phyloP scores from a whole-genome alignment of 192 early-diverging fungal species.

The Backusella mclennaniae region DNA sequence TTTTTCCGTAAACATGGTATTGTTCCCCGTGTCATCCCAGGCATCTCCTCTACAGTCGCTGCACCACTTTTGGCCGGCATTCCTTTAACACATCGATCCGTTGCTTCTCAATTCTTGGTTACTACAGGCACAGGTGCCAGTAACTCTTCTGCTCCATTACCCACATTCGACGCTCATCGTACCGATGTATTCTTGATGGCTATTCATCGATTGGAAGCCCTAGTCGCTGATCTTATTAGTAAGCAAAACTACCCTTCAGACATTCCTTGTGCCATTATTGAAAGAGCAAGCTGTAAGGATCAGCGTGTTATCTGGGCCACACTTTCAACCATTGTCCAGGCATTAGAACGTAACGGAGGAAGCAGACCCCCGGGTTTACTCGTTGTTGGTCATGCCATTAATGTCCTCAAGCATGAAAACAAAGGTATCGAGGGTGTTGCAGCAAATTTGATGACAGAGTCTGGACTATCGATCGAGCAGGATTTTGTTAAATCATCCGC shows the following conservation, averaged over 20 bases:
- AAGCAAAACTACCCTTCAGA: conserved; percentile 62
- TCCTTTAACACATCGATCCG: conserved; percentile 78
- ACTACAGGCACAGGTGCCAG: conserved; percentile 67
- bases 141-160: conserved; percentile 64
- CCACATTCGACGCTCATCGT: conserved; percentile 53
- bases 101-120: conserved; percentile 73
- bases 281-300: conserved; percentile 73
- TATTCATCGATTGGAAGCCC: conserved; percentile 61
- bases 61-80: conserved; percentile 65
- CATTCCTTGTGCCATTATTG: conserved; percentile 81
- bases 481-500: not conserved
- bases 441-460: not conserved
- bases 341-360: conserved; percentile 63
- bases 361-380: conserved; percentile 74
- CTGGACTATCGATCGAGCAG: not conserved
- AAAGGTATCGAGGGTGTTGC: conserved; percentile 19
- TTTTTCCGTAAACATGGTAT: conserved; percentile 71
- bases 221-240: conserved; percentile 56
- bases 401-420: conserved; percentile 29
- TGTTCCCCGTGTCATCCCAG: conserved; percentile 59
- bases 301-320: conserved; percentile 74
- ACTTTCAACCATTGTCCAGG: conserved; percentile 60
- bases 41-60: conserved; percentile 67
- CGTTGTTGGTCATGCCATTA: conserved; percentile 63
- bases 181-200: conserved; percentile 81